Evolutionary conservation across 345 rosid species (phyloP).

Genomic region (Salix brachista): DNA sequence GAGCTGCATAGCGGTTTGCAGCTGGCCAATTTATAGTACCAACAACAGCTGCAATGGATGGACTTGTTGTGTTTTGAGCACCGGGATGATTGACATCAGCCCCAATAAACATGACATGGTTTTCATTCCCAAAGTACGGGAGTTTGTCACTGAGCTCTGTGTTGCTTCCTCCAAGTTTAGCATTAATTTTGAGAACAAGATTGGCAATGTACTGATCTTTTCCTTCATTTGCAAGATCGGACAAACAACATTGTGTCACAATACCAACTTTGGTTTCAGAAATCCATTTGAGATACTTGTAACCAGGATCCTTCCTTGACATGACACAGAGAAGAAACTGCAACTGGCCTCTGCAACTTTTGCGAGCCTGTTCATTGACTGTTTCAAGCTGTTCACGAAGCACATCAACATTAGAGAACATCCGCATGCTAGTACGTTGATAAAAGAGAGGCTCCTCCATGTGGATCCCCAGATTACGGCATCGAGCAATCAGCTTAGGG

Average conservation of each 20-base stretch:
- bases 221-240: constrained; percentile 31
- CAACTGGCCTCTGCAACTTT: constrained; percentile 29
- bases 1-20: constrained; percentile 73
- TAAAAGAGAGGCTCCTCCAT: constrained; percentile 45
- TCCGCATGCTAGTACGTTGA: constrained; percentile 36
- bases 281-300: constrained; percentile 77
- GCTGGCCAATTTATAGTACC: constrained; percentile 86
- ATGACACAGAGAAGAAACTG: constrained; percentile 72
- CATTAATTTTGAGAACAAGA: constrained; percentile 82
- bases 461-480: constrained; percentile 51
- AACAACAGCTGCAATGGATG: constrained; percentile 83
- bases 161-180: constrained; percentile 95
- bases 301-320: constrained; percentile 59
- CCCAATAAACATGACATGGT: constrained; percentile 75
- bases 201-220: constrained; percentile 68
- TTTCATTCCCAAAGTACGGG: constrained; percentile 39
- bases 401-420: constrained; percentile 30
- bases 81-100: constrained; percentile 94
- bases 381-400: constrained; percentile 43
- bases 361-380: constrained; percentile 26
- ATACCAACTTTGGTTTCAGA: constrained; percentile 75
- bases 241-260: constrained; percentile 81
- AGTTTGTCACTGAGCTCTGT: constrained; percentile 57
- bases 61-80: constrained; percentile 46
- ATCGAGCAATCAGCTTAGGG: constrained; percentile 36